A percentile compares a stretch with the other conserved stretches of the same genome.
phyloP scores from a whole-genome alignment of 148 eudicot species.

The Mesembryanthemum crystallinum region DNA sequence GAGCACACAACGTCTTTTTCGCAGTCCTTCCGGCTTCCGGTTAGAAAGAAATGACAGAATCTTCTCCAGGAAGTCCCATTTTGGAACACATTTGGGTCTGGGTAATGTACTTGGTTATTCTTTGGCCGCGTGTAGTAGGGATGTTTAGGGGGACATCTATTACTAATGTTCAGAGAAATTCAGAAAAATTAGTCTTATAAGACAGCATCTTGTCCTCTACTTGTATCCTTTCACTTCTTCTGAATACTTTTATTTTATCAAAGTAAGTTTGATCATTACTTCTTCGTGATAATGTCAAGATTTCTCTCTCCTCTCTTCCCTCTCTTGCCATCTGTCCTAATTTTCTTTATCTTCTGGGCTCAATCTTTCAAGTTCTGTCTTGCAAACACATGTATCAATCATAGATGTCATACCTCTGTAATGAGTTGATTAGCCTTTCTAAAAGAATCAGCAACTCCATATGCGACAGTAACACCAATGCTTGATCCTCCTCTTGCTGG shows the following conservation, averaged over 20 bases:
- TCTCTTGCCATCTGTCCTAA: background rate
- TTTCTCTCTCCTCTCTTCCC: background rate
- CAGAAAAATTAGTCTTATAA: background rate
- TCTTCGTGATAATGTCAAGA: too few relatives aligned
- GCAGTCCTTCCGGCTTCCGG: too few relatives aligned
- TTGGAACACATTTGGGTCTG: too few relatives aligned
- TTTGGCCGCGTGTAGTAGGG: too few relatives aligned
- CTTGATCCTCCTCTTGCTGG: slow-evolving; percentile 97
- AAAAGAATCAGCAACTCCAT: slow-evolving; percentile 71
- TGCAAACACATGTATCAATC: background rate
- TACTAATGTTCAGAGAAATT: too few relatives aligned
- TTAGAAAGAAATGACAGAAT: too few relatives aligned
- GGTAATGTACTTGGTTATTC: too few relatives aligned
- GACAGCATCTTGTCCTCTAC: background rate
- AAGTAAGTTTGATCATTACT: background rate
- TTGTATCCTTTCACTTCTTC: background rate
- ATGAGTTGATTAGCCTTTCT: slow-evolving; percentile 55
- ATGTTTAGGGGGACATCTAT: too few relatives aligned
- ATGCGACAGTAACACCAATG: slow-evolving; percentile 86
- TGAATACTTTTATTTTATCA: background rate
- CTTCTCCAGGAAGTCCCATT: too few relatives aligned
- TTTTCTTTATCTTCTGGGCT: background rate
- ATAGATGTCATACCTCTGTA: slow-evolving; percentile 47
- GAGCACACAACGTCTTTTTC: too few relatives aligned
- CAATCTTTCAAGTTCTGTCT: background rate